Evolutionary conservation across 805 yeast species (phyloP), one percentile per base, ranked within the genome.

Genomic region (Ogataea glucozyma): DNA sequence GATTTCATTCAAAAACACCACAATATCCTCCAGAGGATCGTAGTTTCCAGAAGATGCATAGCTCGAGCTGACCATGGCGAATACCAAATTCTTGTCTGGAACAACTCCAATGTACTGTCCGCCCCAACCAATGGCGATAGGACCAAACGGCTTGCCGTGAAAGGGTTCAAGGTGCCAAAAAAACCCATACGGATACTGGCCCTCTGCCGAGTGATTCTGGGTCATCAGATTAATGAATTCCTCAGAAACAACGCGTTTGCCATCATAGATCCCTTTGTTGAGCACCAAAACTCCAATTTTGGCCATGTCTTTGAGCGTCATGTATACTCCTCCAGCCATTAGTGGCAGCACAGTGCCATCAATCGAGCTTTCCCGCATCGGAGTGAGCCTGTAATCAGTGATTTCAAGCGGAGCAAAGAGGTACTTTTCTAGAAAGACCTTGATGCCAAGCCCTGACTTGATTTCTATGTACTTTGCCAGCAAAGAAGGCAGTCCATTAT

Each of bases 231-330:
- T 3, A 4, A 35, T 13, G 22, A 18, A 26, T 4, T 35, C 20
- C 5, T 21, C 9, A 8, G 39, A 35, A 18, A 35, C 24, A 17
- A 35, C 16, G 3, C 17, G 39, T 12, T n/a, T 35, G 5, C 24
- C 31, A 5, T 26, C 24, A n/a, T 26, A 35, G 4, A 11, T 8
- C 4, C 31, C 39, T 3, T n/a, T 11, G 27, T 35, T 35, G 13
- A 26, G 9, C 6, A 35, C 39, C 6, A 35, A 18, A 11, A 21
- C 3, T 6, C 39, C 39, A 12, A 35, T 16, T 19, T 35, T 35
- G 39, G 31, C 39, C 39, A 35, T 26, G 23, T 35, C 39, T 26
- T 11, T 16, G 31, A 35, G 4, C 4, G 31, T 35, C 39, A 35
- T 35, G 24, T 16, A 26, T 8, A 16, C 4, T 3, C 30, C 31